These are phyloP conservation scores for Malus hybrid DNA, from an alignment of 331 rosid species.

Conservation along the genomic window DNA sequence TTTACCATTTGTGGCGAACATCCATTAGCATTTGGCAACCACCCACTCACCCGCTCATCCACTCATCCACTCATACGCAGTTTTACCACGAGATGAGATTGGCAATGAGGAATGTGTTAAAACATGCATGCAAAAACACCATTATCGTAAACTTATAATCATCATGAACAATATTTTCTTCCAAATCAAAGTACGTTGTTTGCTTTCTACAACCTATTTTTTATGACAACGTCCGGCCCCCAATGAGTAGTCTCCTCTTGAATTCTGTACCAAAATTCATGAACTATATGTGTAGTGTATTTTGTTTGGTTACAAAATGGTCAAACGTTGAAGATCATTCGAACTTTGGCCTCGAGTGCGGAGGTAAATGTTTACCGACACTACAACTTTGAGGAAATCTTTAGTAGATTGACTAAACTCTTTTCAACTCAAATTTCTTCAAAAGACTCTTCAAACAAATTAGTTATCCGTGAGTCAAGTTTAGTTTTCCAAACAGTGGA, in stretches of 20 bases:
- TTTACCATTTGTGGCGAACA: slow-evolving; percentile 1
- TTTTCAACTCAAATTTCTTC: not conserved
- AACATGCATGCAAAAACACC: slow-evolving; percentile 35
- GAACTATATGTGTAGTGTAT: not conserved
- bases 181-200: not conserved
- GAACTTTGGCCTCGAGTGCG: not conserved
- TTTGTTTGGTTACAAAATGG: not conserved
- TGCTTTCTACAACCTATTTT: not conserved
- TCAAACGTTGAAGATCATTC: not conserved
- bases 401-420: no score
- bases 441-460: not conserved
- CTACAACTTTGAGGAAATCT: not conserved
- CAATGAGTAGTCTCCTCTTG: not conserved
- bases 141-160: slow-evolving; percentile 16
- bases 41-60: not conserved
- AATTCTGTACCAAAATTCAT: not conserved
- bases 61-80: not conserved
- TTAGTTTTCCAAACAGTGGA: not conserved
- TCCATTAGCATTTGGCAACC: not conserved
- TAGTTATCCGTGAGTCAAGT: not conserved
- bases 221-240: not conserved
- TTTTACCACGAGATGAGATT: not conserved
- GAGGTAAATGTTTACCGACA: not conserved
- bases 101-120: slow-evolving; percentile 3
- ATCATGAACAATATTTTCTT: slow-evolving; percentile 1